Conservation (phyloP, 73 alveolate genomes). For the Tetrahymena malaccensis region DNA sequence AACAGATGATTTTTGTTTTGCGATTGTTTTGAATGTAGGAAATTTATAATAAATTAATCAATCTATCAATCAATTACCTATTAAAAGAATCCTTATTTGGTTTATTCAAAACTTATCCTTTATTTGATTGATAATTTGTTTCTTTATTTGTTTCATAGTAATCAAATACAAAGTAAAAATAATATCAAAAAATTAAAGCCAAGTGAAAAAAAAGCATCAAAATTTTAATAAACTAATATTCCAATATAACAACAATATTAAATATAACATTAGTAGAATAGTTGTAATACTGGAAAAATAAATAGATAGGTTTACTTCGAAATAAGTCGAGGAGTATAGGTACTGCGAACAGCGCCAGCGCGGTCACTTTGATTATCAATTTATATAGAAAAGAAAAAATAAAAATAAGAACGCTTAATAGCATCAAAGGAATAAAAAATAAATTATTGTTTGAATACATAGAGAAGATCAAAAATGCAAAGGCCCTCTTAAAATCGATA, state of each 20-base stretch:
- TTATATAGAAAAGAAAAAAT: no score
- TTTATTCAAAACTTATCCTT: background rate
- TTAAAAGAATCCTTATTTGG: background rate
- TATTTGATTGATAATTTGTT: background rate
- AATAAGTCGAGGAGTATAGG: background rate
- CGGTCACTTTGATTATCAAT: background rate
- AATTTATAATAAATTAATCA: no score
- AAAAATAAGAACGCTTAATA: background rate
- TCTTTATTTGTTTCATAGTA: background rate
- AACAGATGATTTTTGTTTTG: background rate
- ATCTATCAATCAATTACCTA: no score
- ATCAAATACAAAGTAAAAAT: background rate
- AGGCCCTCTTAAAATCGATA: background rate
- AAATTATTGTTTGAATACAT: background rate
- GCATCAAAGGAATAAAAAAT: background rate
- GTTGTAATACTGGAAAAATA: background rate
- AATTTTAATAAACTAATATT: background rate
- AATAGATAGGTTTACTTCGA: background rate
- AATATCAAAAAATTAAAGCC: background rate
- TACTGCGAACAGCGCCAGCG: background rate
- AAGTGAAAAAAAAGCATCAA: background rate
- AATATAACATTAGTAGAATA: background rate
- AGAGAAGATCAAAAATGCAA: background rate
- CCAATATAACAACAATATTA: background rate
- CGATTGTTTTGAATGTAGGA: background rate